These are phyloP conservation scores for Nakazawaea wickerhamii DNA, from an alignment of 805 yeast genomes.

Conservation along the genomic window DNA sequence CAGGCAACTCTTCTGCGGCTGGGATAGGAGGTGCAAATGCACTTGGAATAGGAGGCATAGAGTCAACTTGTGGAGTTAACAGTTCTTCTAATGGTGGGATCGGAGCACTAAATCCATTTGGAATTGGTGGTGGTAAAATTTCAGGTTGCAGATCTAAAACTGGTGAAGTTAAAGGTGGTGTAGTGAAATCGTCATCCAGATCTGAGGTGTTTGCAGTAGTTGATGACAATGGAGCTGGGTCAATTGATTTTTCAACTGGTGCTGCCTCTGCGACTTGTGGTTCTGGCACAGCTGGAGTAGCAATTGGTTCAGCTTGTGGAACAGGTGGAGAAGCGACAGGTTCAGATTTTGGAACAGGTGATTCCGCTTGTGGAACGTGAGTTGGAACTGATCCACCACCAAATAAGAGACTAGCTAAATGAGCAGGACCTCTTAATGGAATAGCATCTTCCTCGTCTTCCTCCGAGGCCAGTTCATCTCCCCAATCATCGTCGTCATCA, in stretches of 20 bases:
- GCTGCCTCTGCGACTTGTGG: slow-evolving; percentile 23
- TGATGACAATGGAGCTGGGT: too few species aligned
- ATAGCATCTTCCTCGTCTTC: slow-evolving; percentile 39
- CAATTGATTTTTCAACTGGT: slow-evolving; percentile 25
- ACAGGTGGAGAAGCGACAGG: slow-evolving; percentile 10
- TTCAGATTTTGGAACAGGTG: background rate
- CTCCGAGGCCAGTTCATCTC: slow-evolving; percentile 27
- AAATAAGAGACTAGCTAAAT: slow-evolving; percentile 48
- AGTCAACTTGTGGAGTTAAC: too few species aligned
- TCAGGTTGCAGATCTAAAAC: slow-evolving; percentile 15
- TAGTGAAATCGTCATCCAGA: slow-evolving; percentile 28
- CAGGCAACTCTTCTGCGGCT: too few species aligned
- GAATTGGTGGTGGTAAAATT: slow-evolving; percentile 17
- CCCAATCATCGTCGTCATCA: slow-evolving; percentile 37
- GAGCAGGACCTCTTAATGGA: slow-evolving; percentile 48
- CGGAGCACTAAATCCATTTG: slow-evolving; percentile 9
- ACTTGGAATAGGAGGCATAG: too few species aligned
- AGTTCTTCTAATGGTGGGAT: too few species aligned
- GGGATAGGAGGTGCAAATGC: too few species aligned
- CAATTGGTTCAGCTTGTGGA: slow-evolving; percentile 6
- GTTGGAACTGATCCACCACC: slow-evolving; percentile 39
- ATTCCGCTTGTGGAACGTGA: background rate
- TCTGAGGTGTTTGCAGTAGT: slow-evolving; percentile 16
- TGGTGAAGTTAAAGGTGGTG: slow-evolving; percentile 25
- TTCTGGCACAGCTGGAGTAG: slow-evolving; percentile 19